Evolutionary conservation across 192 early-diverging fungal genomes (phyloP).

Genomic region (Lobosporangium transversale): DNA sequence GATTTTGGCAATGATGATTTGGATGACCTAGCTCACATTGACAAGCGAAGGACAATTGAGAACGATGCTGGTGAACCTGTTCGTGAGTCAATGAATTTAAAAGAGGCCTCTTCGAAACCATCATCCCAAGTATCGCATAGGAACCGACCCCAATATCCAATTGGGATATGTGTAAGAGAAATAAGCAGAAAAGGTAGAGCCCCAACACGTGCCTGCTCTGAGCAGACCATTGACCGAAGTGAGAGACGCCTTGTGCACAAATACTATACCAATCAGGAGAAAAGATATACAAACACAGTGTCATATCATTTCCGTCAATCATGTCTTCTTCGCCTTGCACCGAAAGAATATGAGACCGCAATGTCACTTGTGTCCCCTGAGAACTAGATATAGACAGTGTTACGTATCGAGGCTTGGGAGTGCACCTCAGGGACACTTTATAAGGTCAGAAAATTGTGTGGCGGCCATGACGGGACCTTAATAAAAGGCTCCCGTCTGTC

Average conservation of each 20-base stretch:
- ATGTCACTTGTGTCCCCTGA: not conserved
- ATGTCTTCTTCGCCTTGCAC: not conserved
- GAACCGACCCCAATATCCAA: not conserved
- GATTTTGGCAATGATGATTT: not conserved
- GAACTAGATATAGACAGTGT: too few species aligned
- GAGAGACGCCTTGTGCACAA: not conserved
- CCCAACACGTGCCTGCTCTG: not conserved
- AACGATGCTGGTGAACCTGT: not conserved
- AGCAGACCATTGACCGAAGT: not conserved
- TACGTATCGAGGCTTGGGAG: too few species aligned
- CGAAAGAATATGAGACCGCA: not conserved
- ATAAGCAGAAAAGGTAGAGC: not conserved
- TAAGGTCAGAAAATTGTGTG: too few species aligned
- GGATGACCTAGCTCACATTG: not conserved
- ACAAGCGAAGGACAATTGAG: not conserved
- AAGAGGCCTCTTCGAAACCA: not conserved
- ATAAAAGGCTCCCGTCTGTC: too few species aligned
- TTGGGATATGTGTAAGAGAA: not conserved
- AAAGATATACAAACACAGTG: not conserved
- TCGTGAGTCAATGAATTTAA: too few species aligned
- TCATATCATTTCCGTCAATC: not conserved
- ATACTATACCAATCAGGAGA: not conserved
- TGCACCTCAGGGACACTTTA: too few species aligned
- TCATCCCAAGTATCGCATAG: not conserved
- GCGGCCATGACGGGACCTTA: too few species aligned